These are phyloP conservation scores for Nakaseomyces delphensis DNA, from an alignment of 1,139 yeast species.

Conservation along the genomic window DNA sequence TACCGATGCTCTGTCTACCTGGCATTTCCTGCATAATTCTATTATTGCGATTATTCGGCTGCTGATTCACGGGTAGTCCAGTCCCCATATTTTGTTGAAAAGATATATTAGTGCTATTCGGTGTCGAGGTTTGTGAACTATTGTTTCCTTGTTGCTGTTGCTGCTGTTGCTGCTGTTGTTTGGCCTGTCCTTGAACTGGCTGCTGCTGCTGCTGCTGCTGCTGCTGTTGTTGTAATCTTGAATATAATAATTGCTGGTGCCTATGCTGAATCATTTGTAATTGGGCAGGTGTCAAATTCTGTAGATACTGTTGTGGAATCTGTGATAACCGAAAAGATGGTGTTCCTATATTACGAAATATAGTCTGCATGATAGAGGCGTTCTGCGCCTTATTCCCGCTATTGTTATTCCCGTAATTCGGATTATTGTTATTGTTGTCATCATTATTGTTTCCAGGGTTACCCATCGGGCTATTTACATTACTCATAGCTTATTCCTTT, in stretches of 20 bases:
- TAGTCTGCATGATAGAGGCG: conserved; percentile 8
- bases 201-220: conserved; percentile 19
- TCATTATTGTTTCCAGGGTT: neutral
- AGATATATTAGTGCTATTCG: conserved; percentile 2
- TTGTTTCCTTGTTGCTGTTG: conserved; percentile 16
- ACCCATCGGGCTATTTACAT: conserved; percentile 1
- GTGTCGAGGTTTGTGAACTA: conserved; percentile 6
- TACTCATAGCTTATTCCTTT: neutral
- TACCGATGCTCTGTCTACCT: neutral
- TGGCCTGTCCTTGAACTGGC: too few species aligned
- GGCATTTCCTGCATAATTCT: conserved; percentile 1
- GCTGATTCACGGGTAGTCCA: neutral
- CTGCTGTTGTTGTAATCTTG: conserved; percentile 24
- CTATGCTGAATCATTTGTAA: conserved; percentile 33
- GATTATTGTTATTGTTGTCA: conserved; percentile 8
- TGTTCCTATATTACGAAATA: conserved; percentile 30
- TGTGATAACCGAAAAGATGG: conserved; percentile 31
- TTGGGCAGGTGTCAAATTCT: conserved; percentile 30
- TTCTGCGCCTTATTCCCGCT: conserved; percentile 7
- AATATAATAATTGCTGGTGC: conserved; percentile 28
- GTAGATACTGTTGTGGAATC: conserved; percentile 29
- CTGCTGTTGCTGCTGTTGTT: conserved; percentile 15
- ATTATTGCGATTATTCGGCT: neutral
- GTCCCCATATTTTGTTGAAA: conserved; percentile 8
- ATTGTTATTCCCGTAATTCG: neutral